phyloP scores from a whole-genome alignment of 2,329 filamentous ascomycete genomes.

The Xylaria polymorpha region DNA sequence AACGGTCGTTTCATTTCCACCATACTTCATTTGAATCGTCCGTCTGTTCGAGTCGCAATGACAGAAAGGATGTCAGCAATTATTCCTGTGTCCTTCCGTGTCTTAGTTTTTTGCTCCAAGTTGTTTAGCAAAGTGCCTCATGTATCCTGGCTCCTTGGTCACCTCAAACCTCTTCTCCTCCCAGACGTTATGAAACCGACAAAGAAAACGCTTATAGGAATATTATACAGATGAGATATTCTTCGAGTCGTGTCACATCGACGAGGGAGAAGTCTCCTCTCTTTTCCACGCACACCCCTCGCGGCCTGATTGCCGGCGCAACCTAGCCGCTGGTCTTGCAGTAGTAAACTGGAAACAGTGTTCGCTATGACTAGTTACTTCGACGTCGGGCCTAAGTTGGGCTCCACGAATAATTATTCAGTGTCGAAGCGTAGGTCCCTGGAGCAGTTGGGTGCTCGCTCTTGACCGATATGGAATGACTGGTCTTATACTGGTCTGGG shows the following conservation, averaged over 20 bases:
- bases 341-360: constrained; percentile 9
- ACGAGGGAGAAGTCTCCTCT: constrained; percentile 22
- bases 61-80: constrained; percentile 24
- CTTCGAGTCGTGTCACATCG: constrained; percentile 21
- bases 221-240: constrained; percentile 37
- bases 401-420: constrained; percentile 70
- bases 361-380: constrained; percentile 3
- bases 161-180: constrained; percentile 20
- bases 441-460: constrained; percentile 54
- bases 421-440: constrained; percentile 60
- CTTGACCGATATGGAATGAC: constrained; percentile 50
- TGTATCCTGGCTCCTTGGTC: constrained; percentile 19
- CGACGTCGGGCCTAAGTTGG: constrained; percentile 53
- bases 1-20: constrained; percentile 35
- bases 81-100: constrained; percentile 16
- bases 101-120: constrained; percentile 22
- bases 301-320: not conserved
- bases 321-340: constrained; percentile 8
- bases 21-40: constrained; percentile 36
- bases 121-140: constrained; percentile 24
- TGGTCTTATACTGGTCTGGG: constrained; percentile 61
- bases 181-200: constrained; percentile 23
- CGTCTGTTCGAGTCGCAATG: constrained; percentile 29
- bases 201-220: constrained; percentile 32
- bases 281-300: not conserved